Conservation (phyloP, 805 yeast species). For the Nakazawaea siamensis region DNA sequence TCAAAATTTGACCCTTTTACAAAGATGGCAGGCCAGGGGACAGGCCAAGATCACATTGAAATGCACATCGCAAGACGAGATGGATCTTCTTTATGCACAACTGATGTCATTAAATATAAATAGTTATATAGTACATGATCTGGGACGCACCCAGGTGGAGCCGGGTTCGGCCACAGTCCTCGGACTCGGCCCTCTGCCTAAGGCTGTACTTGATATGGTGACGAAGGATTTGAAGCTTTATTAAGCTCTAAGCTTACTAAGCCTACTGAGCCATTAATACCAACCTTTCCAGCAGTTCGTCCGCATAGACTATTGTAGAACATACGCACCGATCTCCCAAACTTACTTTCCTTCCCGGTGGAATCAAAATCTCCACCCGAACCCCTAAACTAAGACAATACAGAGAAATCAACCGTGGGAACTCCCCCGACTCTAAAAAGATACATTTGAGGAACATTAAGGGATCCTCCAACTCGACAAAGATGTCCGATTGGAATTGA, state of each 20-base stretch:
- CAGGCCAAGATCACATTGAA: constrained; percentile 92
- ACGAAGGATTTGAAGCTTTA: constrained; percentile 75
- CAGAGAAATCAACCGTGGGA: constrained; percentile 27
- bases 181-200: constrained; percentile 98
- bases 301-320: constrained; percentile 33
- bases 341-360: constrained; percentile 15
- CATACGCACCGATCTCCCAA: constrained; percentile 40
- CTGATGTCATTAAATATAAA: constrained; percentile 77
- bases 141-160: constrained; percentile 95
- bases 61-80: constrained; percentile 55
- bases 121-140: constrained; percentile 82
- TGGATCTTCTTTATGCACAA: constrained; percentile 70
- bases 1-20: constrained; percentile 54
- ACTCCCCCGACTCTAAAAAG: constrained; percentile 25
- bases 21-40: constrained; percentile 76
- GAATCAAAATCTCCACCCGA: constrained; percentile 33
- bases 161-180: constrained; percentile 93
- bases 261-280: constrained; percentile 23
- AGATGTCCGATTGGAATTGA: constrained; percentile 13
- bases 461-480: constrained; percentile 10
- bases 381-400: constrained; percentile 39
- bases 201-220: constrained; percentile 64
- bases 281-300: constrained; percentile 30
- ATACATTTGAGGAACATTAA: constrained; percentile 31
- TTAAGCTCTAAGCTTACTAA: too few relatives aligned